Conservation (phyloP, 805 yeast genomes). For the Wickerhamiella cacticola region DNA sequence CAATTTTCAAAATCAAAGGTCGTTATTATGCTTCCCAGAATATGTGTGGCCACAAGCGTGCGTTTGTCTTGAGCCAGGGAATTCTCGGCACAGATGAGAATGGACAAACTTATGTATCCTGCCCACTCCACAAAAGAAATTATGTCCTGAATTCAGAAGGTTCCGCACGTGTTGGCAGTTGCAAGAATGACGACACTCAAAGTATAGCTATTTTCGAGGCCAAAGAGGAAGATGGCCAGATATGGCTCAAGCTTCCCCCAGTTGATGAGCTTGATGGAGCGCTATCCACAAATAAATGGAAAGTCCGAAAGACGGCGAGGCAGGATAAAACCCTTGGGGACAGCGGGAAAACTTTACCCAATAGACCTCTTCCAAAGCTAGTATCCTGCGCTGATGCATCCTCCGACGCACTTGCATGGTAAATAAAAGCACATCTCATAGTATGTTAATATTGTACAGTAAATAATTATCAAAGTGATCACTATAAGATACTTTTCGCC, state of each 20-base stretch:
- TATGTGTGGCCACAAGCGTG: constrained; percentile 34
- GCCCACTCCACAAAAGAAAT: constrained; percentile 32
- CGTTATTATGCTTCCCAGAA: constrained; percentile 31
- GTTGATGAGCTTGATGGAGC: constrained; percentile 29
- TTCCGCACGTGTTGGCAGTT: constrained; percentile 25
- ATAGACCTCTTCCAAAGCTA: background rate
- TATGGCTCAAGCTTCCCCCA: constrained; percentile 29
- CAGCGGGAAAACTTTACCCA: background rate
- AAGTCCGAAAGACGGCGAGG: constrained; percentile 25
- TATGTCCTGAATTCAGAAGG: constrained; percentile 22
- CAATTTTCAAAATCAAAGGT: constrained; percentile 29
- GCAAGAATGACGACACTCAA: constrained; percentile 26
- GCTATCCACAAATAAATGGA: constrained; percentile 31
- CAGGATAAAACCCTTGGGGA: background rate
- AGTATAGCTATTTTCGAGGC: constrained; percentile 31
- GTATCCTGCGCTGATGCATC: background rate
- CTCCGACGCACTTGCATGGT: background rate
- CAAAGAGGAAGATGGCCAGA: constrained; percentile 28
- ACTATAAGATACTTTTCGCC: no score
- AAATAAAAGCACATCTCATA: no score
- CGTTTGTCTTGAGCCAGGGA: constrained; percentile 32
- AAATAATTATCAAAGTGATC: no score
- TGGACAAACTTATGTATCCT: constrained; percentile 28
- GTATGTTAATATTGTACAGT: no score
- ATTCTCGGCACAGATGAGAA: constrained; percentile 28